A percentile compares a stretch with the other conserved stretches of the same genome.
Evolutionary conservation across 352 stramenopile species (phyloP).

Genomic region (Phytopythium kandeliae): DNA sequence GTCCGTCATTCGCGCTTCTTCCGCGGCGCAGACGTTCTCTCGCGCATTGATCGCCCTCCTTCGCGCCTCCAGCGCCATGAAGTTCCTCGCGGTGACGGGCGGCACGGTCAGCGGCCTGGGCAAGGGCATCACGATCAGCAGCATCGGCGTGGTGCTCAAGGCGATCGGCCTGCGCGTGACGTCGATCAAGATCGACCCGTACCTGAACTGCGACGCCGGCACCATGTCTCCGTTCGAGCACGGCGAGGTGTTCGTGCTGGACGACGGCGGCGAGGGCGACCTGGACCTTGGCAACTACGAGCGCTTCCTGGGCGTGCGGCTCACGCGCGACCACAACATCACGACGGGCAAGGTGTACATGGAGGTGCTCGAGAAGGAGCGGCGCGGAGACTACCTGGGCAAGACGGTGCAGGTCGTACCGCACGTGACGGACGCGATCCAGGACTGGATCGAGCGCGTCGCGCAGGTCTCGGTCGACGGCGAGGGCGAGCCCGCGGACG

Average conservation of each 20-base stretch:
- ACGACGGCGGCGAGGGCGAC: conserved; percentile 97
- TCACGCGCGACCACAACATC: conserved; percentile 98
- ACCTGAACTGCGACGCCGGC: conserved; percentile 98
- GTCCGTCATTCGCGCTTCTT: neutral
- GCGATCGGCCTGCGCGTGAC: conserved; percentile 93
- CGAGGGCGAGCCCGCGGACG: conserved; percentile 76
- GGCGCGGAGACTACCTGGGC: conserved; percentile 96
- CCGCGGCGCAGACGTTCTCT: no score
- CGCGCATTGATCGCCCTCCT: no score
- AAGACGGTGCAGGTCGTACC: conserved; percentile 99
- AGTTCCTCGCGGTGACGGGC: conserved; percentile 98
- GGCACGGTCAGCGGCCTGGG: conserved; percentile 98
- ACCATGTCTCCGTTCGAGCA: conserved; percentile 98
- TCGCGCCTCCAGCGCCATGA: conserved; percentile 64
- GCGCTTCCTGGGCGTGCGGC: conserved; percentile 94
- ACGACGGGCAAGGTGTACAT: conserved; percentile 99
- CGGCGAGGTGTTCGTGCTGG: conserved; percentile 96
- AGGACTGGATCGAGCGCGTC: conserved; percentile 98
- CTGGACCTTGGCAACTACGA: conserved; percentile 99
- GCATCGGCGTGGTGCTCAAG: conserved; percentile 97
- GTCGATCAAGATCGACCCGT: conserved; percentile 99
- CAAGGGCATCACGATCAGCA: conserved; percentile 99
- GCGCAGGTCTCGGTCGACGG: conserved; percentile 94
- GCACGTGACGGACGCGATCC: conserved; percentile 92
- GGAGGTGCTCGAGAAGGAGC: conserved; percentile 95